These are phyloP conservation scores for Sporothrix brasiliensis DNA, from an alignment of 2,329 filamentous ascomycete genomes.

Conservation along the genomic window DNA sequence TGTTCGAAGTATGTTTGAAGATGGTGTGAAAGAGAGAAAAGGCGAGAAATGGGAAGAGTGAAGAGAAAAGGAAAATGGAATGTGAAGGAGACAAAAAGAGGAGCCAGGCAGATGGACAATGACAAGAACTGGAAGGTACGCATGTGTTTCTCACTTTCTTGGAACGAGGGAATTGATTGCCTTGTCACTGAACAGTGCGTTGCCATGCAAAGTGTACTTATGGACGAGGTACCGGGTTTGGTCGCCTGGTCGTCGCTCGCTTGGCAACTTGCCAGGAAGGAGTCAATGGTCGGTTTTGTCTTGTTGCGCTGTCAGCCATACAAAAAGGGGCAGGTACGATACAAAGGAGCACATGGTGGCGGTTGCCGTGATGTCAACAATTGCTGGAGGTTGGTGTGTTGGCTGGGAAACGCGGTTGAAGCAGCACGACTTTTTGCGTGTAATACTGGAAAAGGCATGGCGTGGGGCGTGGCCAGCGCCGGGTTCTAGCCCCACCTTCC, in stretches of 20 bases:
- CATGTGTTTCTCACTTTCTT: not conserved
- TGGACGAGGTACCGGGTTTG: not conserved
- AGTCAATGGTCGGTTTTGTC: not conserved
- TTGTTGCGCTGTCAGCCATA: not conserved
- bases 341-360: conserved; percentile 17
- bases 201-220: not conserved
- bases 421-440: conserved; percentile 2
- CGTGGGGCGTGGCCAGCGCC: conserved; percentile 15
- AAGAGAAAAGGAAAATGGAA: conserved; percentile 15
- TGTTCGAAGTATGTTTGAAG: conserved; percentile 23
- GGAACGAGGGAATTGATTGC: not conserved
- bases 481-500: conserved; percentile 21
- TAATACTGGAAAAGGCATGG: conserved; percentile 9
- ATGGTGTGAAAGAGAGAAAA: conserved; percentile 28
- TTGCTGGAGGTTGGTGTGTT: conserved; percentile 31
- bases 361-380: conserved; percentile 36
- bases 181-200: not conserved
- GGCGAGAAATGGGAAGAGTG: conserved; percentile 3
- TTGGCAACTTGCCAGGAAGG: not conserved
- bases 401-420: conserved; percentile 30
- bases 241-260: conserved; percentile 27
- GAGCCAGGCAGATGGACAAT: not conserved
- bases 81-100: not conserved
- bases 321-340: conserved; percentile 21
- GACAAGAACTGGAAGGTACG: not conserved